Evolutionary conservation across 1,139 yeast genomes (phyloP).

Genomic region (Hanseniaspora sp.): DNA sequence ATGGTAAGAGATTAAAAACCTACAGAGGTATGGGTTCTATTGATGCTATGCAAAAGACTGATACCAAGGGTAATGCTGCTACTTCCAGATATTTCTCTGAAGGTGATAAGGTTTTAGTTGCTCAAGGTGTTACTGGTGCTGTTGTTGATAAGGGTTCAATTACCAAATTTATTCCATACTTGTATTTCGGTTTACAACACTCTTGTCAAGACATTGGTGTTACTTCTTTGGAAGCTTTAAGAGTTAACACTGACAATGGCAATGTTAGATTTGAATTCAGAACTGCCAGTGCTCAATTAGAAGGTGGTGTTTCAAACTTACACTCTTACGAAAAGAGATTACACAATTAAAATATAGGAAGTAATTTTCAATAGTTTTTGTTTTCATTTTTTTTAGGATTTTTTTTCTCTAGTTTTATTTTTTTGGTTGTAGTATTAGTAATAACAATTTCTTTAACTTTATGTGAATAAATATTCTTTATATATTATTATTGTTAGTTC

Average conservation of each 20-base stretch:
- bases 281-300: slow-evolving; percentile 97
- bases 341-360: slow-evolving; percentile 47
- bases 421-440: neutral
- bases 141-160: slow-evolving; percentile 96
- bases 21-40: slow-evolving; percentile 99
- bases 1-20: slow-evolving; percentile 92
- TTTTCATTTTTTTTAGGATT: neutral
- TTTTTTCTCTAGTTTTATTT: neutral
- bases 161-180: slow-evolving; percentile 84
- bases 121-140: slow-evolving; percentile 97
- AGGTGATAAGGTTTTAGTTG: slow-evolving; percentile 87
- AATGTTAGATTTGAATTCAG: slow-evolving; percentile 88
- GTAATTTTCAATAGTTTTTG: neutral
- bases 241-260: slow-evolving; percentile 53
- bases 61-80: slow-evolving; percentile 83
- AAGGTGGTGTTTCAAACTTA: slow-evolving; percentile 96
- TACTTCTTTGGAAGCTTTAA: slow-evolving; percentile 51
- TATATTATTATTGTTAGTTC: neutral
- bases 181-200: slow-evolving; percentile 92
- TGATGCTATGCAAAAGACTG: slow-evolving; percentile 96
- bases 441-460: neutral
- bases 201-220: slow-evolving; percentile 98
- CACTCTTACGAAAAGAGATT: slow-evolving; percentile 96
- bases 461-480: neutral
- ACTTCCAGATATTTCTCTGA: slow-evolving; percentile 97